Conservation (phyloP, 1,284 basidiomycete genomes). For the Irpex sp. region DNA sequence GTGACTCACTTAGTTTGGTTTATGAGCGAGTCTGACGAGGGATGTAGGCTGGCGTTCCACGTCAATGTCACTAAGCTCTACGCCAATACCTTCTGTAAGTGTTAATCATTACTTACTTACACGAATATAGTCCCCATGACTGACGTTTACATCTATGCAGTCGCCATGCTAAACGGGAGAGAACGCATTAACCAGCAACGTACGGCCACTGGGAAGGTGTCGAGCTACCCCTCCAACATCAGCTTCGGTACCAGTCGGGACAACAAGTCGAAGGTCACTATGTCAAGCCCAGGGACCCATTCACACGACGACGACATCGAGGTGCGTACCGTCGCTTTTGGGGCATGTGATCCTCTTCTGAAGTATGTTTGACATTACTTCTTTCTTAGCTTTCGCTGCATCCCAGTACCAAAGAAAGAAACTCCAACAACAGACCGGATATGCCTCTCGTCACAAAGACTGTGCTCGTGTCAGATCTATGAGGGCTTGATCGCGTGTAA, state of each 20-base stretch:
- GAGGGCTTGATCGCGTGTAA: not conserved
- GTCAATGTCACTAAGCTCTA: slow-evolving; percentile 35
- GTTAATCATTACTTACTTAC: slow-evolving; percentile 1
- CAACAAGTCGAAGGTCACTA: not conserved
- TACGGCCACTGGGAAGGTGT: not conserved
- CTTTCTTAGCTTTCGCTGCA: not conserved
- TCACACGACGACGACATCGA: slow-evolving; percentile 6
- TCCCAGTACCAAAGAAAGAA: not conserved
- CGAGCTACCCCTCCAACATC: not conserved
- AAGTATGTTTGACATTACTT: not conserved
- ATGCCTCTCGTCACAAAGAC: slow-evolving; percentile 13
- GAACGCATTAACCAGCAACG: slow-evolving; percentile 2
- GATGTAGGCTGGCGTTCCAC: slow-evolving; percentile 32
- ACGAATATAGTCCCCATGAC: not conserved
- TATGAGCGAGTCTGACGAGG: not conserved
- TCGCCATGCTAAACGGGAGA: slow-evolving; percentile 6
- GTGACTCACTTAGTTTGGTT: no score
- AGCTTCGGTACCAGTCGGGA: slow-evolving; percentile 3
- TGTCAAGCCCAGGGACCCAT: not conserved
- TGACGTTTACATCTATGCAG: not conserved
- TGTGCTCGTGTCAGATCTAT: slow-evolving; percentile 11
- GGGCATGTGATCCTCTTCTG: no score
- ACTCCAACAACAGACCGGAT: not conserved
- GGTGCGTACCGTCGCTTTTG: not conserved
- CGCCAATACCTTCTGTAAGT: slow-evolving; percentile 31